Evolutionary conservation across 1,139 yeast species (phyloP), one percentile per base, ranked within the genome.

Genomic region (Martiniozyma asiatica): DNA sequence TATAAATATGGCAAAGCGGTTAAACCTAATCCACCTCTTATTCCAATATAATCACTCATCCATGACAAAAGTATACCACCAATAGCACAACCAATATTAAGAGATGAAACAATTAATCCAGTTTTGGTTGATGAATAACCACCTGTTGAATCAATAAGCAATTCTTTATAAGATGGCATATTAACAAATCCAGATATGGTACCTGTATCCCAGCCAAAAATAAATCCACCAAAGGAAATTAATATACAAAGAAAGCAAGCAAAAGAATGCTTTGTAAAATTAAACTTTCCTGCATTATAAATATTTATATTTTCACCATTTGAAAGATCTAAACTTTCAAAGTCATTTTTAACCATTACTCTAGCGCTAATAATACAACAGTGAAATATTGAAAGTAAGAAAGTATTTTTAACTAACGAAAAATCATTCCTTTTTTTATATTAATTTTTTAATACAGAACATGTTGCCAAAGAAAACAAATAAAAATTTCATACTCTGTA

Each of bases 201-300:
- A 56, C 85, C 85, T 17, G 84, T 74, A 56, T 76, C 85, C 67
- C 74, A 76, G 37, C 85, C 85, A 51, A 65, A 76, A 35, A 75
- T 69, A 46, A 73, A 63, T 44, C 82, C 82, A 55, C 78, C 81
- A 45, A 73, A 71, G 36, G 81, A 39, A 25, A 41, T 42, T 16
- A 41, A 30, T 5, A 38, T 22, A 30, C 43, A 41, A 7, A 42
- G 33, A 10, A 36, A 8, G 3, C 30, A 26, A 6, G 35, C 39
- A 16, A 17, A n/a, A n/a, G n/a, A n/a, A n/a, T n/a, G n/a, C n/a
- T n/a, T n/a, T n/a, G n/a, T n/a, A n/a, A n/a, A n/a, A n/a, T n/a
- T n/a, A n/a, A n/a, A n/a, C n/a, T n/a, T n/a, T n/a, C n/a, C n/a
- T n/a, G n/a, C n/a, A n/a, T n/a, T n/a, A n/a, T n/a, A n/a, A n/a